Conservation (phyloP, 75 land plant species). For the Picea glauca region DNA sequence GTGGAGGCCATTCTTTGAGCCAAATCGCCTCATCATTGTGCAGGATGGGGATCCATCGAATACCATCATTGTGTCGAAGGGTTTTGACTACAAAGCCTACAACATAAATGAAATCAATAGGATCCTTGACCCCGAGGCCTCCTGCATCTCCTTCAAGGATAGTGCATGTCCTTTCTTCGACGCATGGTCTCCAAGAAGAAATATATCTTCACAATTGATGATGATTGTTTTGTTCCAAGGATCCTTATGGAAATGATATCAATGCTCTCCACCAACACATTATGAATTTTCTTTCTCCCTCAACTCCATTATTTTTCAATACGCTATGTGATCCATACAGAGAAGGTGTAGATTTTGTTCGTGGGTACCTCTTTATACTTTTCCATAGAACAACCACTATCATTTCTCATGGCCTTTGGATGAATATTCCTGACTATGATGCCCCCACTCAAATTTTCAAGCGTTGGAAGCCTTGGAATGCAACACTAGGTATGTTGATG, state of each 20-base stretch:
- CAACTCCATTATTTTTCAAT: not conserved
- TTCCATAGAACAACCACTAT: not conserved
- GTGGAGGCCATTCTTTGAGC: slow-evolving; percentile 89
- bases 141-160: slow-evolving; percentile 93
- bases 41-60: slow-evolving; percentile 83
- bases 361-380: not conserved
- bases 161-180: slow-evolving; percentile 89
- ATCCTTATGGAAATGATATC: not conserved
- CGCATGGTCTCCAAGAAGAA: slow-evolving; percentile 82
- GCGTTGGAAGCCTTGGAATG: slow-evolving; percentile 20
- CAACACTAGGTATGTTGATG: slow-evolving; percentile 54
- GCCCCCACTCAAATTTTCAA: slow-evolving; percentile 84
- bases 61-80: slow-evolving; percentile 73
- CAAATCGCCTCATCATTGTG: slow-evolving; percentile 83
- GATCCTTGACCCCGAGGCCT: slow-evolving; percentile 71
- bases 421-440: slow-evolving; percentile 79
- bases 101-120: slow-evolving; percentile 75
- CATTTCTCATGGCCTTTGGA: slow-evolving; percentile 76
- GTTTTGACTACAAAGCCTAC: slow-evolving; percentile 83
- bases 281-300: not conserved
- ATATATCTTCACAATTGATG: slow-evolving; percentile 83
- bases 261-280: slow-evolving; percentile 9
- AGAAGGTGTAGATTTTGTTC: not conserved
- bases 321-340: not conserved
- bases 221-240: slow-evolving; percentile 69